A percentile compares a stretch with the other conserved stretches of the same genome.
Conservation (phyloP, 345 rosid species). For the Syzygium grande region DNA sequence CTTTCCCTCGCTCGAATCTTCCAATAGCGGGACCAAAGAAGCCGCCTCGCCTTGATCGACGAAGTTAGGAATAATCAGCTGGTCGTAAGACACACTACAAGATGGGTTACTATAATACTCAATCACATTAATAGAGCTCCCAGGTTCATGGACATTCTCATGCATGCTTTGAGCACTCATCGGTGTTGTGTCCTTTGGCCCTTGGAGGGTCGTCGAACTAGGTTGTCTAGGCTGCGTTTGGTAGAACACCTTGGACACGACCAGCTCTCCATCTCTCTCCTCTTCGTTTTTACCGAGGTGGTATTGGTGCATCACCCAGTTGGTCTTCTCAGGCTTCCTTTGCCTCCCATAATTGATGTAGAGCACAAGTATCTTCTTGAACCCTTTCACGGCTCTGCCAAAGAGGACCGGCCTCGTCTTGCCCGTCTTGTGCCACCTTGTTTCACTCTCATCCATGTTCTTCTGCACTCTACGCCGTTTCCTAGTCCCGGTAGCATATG, state of each 20-base stretch:
- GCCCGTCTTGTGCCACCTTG: slow-evolving; percentile 97
- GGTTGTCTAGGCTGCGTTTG: slow-evolving; percentile 91
- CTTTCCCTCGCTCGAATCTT: not conserved
- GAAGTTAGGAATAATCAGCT: not conserved
- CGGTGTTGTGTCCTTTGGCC: not conserved
- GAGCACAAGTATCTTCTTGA: slow-evolving; percentile 81
- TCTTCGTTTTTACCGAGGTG: slow-evolving; percentile 78
- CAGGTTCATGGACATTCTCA: not conserved
- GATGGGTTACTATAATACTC: not conserved
- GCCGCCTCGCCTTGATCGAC: not conserved
- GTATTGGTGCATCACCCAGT: slow-evolving; percentile 98
- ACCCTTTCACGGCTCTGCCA: slow-evolving; percentile 48
- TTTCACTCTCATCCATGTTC: slow-evolving; percentile 68
- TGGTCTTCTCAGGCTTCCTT: slow-evolving; percentile 80
- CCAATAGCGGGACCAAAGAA: not conserved
- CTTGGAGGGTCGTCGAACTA: slow-evolving; percentile 5
- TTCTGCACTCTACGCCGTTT: slow-evolving; percentile 76
- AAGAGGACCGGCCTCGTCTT: slow-evolving; percentile 61
- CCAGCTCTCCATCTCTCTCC: slow-evolving; percentile 86
- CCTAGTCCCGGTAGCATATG: slow-evolving; percentile 88
- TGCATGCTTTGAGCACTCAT: not conserved
- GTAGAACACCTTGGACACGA: slow-evolving; percentile 80
- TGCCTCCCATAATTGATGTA: slow-evolving; percentile 88
- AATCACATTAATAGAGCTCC: not conserved
- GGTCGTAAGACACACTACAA: not conserved